Conservation (phyloP, 495 filamentous ascomycete species). For the Schizothecium vesticola region DNA sequence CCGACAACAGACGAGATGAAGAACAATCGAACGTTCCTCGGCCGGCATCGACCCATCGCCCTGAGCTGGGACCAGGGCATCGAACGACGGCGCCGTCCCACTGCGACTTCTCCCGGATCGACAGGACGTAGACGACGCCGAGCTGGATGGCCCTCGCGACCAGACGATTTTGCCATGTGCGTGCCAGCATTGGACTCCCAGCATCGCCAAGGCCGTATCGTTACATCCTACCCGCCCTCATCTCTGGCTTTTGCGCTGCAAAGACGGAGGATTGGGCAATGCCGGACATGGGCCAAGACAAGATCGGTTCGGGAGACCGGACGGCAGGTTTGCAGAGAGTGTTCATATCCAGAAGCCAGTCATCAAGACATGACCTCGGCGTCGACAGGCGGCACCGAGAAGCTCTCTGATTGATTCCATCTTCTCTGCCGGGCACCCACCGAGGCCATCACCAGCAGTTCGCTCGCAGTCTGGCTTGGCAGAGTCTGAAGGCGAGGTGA, state of each 20-base stretch:
- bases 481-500: slow-evolving; percentile 22
- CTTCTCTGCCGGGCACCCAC: not conserved
- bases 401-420: not conserved
- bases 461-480: slow-evolving; percentile 18
- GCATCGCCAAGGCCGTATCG: not conserved
- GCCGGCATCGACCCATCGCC: slow-evolving; percentile 23
- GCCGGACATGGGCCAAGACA: not conserved
- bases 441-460: slow-evolving; percentile 1
- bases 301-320: not conserved
- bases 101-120: slow-evolving; percentile 24
- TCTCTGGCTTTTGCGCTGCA: not conserved
- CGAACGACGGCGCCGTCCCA: slow-evolving; percentile 18
- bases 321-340: not conserved
- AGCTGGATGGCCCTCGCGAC: slow-evolving; percentile 11
- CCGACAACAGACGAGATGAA: slow-evolving; percentile 1
- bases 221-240: slow-evolving; percentile 7
- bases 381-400: not conserved
- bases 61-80: slow-evolving; percentile 18
- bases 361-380: not conserved
- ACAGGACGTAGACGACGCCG: slow-evolving; percentile 17
- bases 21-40: slow-evolving; percentile 27
- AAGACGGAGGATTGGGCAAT: not conserved
- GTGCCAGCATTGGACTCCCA: not conserved
- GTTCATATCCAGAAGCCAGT: not conserved
- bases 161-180: slow-evolving; percentile 14